phyloP scores from a whole-genome alignment of 768 basidiomycete genomes.

The Leccinum disarticulatum region DNA sequence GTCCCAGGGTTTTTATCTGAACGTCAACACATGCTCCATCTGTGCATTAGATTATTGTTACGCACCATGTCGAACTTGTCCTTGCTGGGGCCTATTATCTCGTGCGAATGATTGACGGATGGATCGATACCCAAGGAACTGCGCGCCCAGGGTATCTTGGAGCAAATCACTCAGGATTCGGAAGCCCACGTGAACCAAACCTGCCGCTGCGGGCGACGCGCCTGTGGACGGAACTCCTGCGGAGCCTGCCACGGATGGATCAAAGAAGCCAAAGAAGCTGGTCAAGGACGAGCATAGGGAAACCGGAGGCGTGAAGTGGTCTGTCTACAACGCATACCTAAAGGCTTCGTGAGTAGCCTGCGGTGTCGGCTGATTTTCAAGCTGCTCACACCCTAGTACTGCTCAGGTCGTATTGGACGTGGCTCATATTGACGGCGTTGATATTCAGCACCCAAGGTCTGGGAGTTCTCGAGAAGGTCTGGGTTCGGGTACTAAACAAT shows the following conservation, averaged over 20 bases:
- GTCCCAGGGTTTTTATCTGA: conserved; percentile 11
- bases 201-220: conserved; percentile 16
- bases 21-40: background rate
- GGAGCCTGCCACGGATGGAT: conserved; percentile 2
- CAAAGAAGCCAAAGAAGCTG: conserved; percentile 69
- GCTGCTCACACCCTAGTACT: background rate
- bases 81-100: conserved; percentile 72
- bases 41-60: conserved; percentile 57
- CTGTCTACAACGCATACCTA: conserved; percentile 65
- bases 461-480: conserved; percentile 32
- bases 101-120: conserved; percentile 78
- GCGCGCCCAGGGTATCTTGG: conserved; percentile 57
- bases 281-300: conserved; percentile 83
- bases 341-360: conserved; percentile 54
- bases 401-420: conserved; percentile 34
- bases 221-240: conserved; percentile 5
- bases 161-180: conserved; percentile 55
- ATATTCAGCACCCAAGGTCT: conserved; percentile 26
- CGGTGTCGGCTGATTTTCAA: background rate
- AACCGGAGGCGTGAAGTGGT: conserved; percentile 80
- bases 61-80: conserved; percentile 83
- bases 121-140: conserved; percentile 75
- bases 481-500: conserved; percentile 21
- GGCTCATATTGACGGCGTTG: conserved; percentile 21
- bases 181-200: conserved; percentile 46